Conservation (phyloP, 1,284 basidiomycete species). For the Mycena sp. region DNA sequence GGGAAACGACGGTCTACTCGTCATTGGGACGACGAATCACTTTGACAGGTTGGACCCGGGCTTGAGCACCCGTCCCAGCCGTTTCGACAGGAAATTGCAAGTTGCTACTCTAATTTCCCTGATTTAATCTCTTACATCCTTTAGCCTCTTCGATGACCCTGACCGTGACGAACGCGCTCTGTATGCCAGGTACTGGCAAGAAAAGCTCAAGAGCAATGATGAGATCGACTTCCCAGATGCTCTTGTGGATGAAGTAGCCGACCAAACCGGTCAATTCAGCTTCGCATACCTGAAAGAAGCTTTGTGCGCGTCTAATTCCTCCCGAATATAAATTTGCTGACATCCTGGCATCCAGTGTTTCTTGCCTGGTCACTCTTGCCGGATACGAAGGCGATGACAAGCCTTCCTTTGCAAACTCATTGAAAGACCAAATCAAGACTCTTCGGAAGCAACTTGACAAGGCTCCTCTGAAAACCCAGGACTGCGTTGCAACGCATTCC, state of each 20-base stretch:
- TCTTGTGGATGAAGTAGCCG: slow-evolving; percentile 67
- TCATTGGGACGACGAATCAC: slow-evolving; percentile 87
- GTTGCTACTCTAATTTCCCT: slow-evolving; percentile 33
- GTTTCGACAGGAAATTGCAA: slow-evolving; percentile 88
- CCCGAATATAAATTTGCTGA: background rate
- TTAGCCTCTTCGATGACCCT: slow-evolving; percentile 73
- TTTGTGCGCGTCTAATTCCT: slow-evolving; percentile 57
- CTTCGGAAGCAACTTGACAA: slow-evolving; percentile 65
- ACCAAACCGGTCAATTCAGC: slow-evolving; percentile 71
- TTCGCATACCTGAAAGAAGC: slow-evolving; percentile 88
- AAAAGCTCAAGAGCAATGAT: slow-evolving; percentile 70
- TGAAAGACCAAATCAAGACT: slow-evolving; percentile 66
- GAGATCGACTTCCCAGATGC: slow-evolving; percentile 71
- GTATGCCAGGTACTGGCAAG: slow-evolving; percentile 82
- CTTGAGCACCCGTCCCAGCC: slow-evolving; percentile 77
- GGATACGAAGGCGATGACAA: slow-evolving; percentile 57
- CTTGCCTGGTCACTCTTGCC: slow-evolving; percentile 68
- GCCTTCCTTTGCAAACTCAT: slow-evolving; percentile 55
- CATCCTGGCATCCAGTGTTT: slow-evolving; percentile 60
- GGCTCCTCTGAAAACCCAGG: background rate
- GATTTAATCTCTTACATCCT: background rate
- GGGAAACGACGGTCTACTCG: slow-evolving; percentile 79
- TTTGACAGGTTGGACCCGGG: slow-evolving; percentile 82
- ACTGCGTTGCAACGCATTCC: too few species aligned
- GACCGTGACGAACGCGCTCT: slow-evolving; percentile 66